A percentile compares a stretch with the other conserved stretches of the same genome.
Conservation (phyloP, 192 early-diverging fungal species). For the Entomortierella parvispora region DNA sequence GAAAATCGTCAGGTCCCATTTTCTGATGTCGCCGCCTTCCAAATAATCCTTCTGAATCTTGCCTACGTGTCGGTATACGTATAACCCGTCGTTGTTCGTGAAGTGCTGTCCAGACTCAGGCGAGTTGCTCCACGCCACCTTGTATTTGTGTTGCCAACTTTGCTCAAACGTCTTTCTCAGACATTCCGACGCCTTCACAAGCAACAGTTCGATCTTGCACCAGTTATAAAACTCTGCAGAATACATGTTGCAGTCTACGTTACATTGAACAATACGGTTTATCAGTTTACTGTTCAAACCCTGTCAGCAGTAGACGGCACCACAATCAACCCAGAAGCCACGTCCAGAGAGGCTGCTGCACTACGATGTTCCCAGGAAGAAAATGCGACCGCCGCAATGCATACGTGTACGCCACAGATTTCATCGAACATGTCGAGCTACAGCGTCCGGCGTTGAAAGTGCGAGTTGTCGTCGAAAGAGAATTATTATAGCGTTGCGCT, state of each 20-base stretch:
- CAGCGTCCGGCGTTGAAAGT: slow-evolving; percentile 28
- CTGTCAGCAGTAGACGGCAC: slow-evolving; percentile 38
- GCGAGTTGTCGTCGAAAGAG: slow-evolving; percentile 31
- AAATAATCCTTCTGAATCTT: slow-evolving; percentile 39
- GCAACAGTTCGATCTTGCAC: slow-evolving; percentile 40
- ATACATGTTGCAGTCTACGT: slow-evolving; percentile 35
- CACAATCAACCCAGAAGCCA: slow-evolving; percentile 35
- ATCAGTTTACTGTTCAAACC: slow-evolving; percentile 38
- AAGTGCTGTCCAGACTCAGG: slow-evolving; percentile 36
- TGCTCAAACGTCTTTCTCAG: slow-evolving; percentile 37
- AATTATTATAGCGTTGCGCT: slow-evolving; percentile 27
- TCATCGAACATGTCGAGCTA: slow-evolving; percentile 31
- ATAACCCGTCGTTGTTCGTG: slow-evolving; percentile 24
- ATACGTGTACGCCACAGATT: slow-evolving; percentile 27
- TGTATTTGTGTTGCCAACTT: slow-evolving; percentile 35
- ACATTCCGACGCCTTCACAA: slow-evolving; percentile 41
- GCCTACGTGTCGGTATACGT: slow-evolving; percentile 31
- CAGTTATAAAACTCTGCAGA: slow-evolving; percentile 39
- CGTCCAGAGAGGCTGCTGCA: slow-evolving; percentile 27
- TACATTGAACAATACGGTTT: slow-evolving; percentile 31
- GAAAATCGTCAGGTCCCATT: slow-evolving; percentile 36
- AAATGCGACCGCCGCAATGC: slow-evolving; percentile 37
- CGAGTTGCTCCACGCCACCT: slow-evolving; percentile 37
- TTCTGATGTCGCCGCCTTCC: slow-evolving; percentile 35
- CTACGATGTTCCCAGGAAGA: slow-evolving; percentile 26